Evolutionary conservation across 768 basidiomycete genomes (phyloP), one percentile per base, ranked within the genome.

Genomic region (Phaeotremella fagi): DNA sequence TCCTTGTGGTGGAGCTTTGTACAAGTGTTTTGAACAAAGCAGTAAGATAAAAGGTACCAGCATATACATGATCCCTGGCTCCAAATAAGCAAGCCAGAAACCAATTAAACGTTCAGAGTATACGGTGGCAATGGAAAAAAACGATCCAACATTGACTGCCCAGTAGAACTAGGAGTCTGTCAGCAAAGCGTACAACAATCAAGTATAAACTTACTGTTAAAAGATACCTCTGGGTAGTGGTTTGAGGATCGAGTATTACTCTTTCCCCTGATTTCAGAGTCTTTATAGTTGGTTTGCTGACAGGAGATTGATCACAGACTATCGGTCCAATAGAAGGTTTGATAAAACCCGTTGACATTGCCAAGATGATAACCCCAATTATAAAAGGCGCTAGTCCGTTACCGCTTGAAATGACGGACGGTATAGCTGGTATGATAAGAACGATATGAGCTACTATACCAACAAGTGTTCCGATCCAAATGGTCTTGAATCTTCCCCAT

Each of bases 11-110:
- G 71, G 64, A 5, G 64, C 63, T 29, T 55, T 61, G 59, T 66
- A 58, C 2, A 74, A 45, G 16, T 52, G 50, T 27, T 67, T 64
- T 49, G 59, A 60, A 9, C 60, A 52, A 33, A 53, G 22, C 22
- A 63, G 31, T 7, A 72, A 51, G 9, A 57, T 35, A 3, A 22
- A 11, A 1, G 29, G 42, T n/a, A 23, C 14, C 16, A 35, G 3
- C 28, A 52, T 27, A 56, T 70, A 74, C 44, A 69, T 26, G 48
- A 70, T 65, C 4, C 56, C 63, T 7, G 70, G 70, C 5, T 63
- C 49, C 12, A 70, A 54, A 53, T 52, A 72, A 11, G 68, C 68
- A 12, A 71, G 54, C 70, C 70, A 75, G 57, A 67, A 72, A 4
- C 73, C 64, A 25, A 66, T 52, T 26, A 57, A 35, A 41, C 58